Conservation (phyloP, 257 asterid genomes). For the Jaltomata sinuosa region DNA sequence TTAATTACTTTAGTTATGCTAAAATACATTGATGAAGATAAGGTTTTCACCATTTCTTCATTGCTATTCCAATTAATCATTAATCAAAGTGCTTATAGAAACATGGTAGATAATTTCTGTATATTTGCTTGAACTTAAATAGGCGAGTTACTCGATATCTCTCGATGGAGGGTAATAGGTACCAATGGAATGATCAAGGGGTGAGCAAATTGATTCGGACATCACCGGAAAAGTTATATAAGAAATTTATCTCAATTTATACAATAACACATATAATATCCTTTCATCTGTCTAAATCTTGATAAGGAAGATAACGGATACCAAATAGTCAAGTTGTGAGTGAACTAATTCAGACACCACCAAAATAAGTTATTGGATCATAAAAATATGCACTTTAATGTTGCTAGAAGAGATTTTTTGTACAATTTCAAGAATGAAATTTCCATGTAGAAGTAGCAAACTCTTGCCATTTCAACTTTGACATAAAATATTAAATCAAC, state of each 20-base stretch:
- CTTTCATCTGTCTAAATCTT: background rate
- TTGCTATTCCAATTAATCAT: background rate
- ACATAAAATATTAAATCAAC: background rate
- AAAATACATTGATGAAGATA: background rate
- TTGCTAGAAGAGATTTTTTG: background rate
- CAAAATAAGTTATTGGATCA: background rate
- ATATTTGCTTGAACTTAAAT: no score
- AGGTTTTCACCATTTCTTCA: background rate
- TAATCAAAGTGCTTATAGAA: no score
- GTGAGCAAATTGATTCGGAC: no score
- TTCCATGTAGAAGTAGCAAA: background rate
- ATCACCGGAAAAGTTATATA: background rate
- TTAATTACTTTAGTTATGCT: no score
- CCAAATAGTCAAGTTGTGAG: background rate
- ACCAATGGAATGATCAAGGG: background rate
- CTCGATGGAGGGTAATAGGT: background rate
- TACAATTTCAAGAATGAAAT: background rate
- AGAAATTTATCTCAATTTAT: background rate
- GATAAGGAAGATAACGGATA: background rate
- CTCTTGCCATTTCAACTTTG: background rate
- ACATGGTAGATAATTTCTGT: no score
- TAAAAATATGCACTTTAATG: background rate
- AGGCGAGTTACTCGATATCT: no score
- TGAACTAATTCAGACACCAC: background rate
- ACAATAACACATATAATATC: background rate